A percentile compares a stretch with the other conserved stretches of the same genome.
phyloP scores from a whole-genome alignment of 306 rosid genomes.

The Vigna unguiculata region DNA sequence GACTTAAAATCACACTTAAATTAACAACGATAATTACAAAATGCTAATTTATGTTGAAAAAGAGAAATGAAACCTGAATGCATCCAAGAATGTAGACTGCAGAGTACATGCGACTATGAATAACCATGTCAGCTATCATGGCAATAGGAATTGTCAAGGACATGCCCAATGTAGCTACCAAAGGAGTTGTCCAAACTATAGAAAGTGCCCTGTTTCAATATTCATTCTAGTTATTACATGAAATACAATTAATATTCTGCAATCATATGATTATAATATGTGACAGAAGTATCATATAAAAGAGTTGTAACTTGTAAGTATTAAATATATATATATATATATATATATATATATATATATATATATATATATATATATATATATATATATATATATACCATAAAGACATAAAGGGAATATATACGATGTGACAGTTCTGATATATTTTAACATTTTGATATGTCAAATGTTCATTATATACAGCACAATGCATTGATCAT shows the following conservation, averaged over 20 bases:
- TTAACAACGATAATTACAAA: too few species aligned
- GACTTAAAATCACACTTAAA: too few species aligned
- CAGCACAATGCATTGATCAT: too few species aligned
- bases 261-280: neutral
- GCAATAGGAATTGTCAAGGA: slow-evolving; percentile 83
- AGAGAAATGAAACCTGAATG: slow-evolving; percentile 57
- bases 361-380: too few species aligned
- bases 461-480: neutral
- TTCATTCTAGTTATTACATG: neutral
- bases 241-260: neutral
- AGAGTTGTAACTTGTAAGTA: neutral
- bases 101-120: slow-evolving; percentile 75
- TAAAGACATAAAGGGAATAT: neutral
- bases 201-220: slow-evolving; percentile 71
- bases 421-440: too few species aligned
- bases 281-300: neutral
- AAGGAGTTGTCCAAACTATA: slow-evolving; percentile 80
- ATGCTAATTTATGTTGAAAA: too few species aligned
- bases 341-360: too few species aligned
- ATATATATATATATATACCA: too few species aligned
- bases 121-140: slow-evolving; percentile 76
- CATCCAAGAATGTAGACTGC: slow-evolving; percentile 65
- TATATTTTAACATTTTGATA: neutral
- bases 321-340: neutral
- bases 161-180: slow-evolving; percentile 77